These are phyloP conservation scores for Sphagnum fallax DNA, from an alignment of 228 moss, liverwort and hornwort genomes.

Conservation along the genomic window DNA sequence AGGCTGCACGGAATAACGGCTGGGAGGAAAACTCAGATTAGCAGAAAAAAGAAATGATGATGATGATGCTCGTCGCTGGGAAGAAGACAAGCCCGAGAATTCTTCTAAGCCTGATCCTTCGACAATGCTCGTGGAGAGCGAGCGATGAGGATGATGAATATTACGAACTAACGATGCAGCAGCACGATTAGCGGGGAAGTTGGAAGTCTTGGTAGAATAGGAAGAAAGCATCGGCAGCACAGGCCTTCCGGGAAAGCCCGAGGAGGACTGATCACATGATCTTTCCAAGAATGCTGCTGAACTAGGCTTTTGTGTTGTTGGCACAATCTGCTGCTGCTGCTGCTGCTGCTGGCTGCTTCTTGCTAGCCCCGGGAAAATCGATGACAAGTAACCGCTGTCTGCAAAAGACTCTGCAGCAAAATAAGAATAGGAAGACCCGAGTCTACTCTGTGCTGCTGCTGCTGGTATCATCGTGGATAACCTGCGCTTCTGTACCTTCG, in stretches of 20 bases:
- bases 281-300: neutral
- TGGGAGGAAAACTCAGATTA: too few species aligned
- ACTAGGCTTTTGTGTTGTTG: too few species aligned
- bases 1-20: too few species aligned
- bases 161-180: neutral
- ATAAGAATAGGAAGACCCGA: neutral
- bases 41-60: too few species aligned
- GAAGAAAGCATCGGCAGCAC: neutral
- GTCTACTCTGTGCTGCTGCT: too few species aligned
- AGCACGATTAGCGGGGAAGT: neutral
- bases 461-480: too few species aligned
- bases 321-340: too few species aligned
- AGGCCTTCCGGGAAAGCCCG: neutral
- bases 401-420: neutral
- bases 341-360: neutral
- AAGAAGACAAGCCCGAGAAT: too few species aligned
- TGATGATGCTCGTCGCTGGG: too few species aligned
- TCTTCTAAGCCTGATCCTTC: too few species aligned
- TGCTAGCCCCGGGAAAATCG: constrained; percentile 6
- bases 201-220: neutral
- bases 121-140: too few species aligned
- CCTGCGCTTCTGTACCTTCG: constrained; percentile 6
- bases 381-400: constrained; percentile 1
- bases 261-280: neutral
- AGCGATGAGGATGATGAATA: too few species aligned